These are phyloP conservation scores for Chaetoceros muelleri DNA, from an alignment of 108 stramenopile species.

Conservation along the genomic window DNA sequence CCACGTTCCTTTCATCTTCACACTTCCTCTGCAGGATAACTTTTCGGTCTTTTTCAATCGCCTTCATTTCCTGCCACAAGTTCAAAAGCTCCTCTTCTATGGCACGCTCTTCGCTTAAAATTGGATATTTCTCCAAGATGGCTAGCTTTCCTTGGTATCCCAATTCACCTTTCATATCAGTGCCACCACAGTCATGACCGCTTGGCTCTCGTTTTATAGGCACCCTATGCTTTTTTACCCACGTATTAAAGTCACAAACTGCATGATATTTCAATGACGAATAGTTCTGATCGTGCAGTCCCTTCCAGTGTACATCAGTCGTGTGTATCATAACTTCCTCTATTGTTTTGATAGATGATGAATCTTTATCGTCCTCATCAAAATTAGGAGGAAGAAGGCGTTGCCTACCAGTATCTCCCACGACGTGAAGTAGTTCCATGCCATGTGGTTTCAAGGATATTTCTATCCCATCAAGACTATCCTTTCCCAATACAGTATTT, in stretches of 20 bases:
- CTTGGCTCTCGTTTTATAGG: background rate
- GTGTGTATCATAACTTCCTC: background rate
- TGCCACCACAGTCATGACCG: background rate
- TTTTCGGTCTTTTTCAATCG: conserved; percentile 25
- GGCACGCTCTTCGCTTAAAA: conserved; percentile 23
- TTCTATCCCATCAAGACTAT: background rate
- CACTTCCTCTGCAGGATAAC: conserved; percentile 6
- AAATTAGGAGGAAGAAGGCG: too few relatives aligned
- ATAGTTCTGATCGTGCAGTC: too few relatives aligned
- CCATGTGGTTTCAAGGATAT: background rate
- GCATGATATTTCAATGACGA: background rate
- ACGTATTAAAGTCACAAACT: background rate
- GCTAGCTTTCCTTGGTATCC: conserved; percentile 19
- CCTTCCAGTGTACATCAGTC: background rate
- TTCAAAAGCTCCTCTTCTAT: conserved; percentile 26
- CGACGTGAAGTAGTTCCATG: background rate
- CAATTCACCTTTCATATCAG: conserved; percentile 6
- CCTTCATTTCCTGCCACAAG: conserved; percentile 28
- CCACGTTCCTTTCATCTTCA: background rate
- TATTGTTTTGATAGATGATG: background rate
- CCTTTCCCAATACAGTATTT: background rate
- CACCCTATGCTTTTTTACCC: background rate
- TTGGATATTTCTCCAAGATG: conserved; percentile 19
- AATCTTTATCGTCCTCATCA: background rate
- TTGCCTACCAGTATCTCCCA: too few relatives aligned